These are phyloP conservation scores for Linderniella brevidens DNA, from an alignment of 257 asterid genomes.

Conservation along the genomic window DNA sequence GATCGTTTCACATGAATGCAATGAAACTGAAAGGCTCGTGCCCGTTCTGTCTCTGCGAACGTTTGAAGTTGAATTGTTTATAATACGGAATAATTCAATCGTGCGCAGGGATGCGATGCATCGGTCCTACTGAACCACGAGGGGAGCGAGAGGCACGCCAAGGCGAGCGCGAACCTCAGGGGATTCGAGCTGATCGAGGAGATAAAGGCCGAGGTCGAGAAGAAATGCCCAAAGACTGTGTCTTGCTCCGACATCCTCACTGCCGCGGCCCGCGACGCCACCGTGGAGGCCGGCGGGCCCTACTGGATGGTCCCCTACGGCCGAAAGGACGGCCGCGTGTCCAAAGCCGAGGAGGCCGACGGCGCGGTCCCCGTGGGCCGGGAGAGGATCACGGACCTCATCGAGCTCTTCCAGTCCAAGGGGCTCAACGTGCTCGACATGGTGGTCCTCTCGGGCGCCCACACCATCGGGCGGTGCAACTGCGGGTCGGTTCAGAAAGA, in stretches of 20 bases:
- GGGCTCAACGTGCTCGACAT: slow-evolving; percentile 58
- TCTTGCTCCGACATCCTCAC: slow-evolving; percentile 30
- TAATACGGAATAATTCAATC: too few relatives aligned
- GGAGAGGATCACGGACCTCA: slow-evolving; percentile 42
- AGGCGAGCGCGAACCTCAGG: slow-evolving; percentile 14
- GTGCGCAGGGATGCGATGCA: slow-evolving; percentile 27
- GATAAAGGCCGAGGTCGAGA: slow-evolving; percentile 20
- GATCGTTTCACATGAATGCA: too few relatives aligned
- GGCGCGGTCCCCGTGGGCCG: slow-evolving; percentile 38
- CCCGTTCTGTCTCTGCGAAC: too few relatives aligned
- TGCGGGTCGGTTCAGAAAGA: slow-evolving; percentile 16
- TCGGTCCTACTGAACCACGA: slow-evolving; percentile 19
- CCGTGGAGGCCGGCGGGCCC: background rate
- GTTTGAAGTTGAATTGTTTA: too few relatives aligned
- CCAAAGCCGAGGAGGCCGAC: slow-evolving; percentile 35
- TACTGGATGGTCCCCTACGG: slow-evolving; percentile 1
- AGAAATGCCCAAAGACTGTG: slow-evolving; percentile 22
- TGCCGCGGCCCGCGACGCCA: slow-evolving; percentile 27
- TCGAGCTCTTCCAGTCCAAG: slow-evolving; percentile 36
- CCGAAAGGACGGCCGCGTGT: background rate
- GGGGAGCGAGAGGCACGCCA: slow-evolving; percentile 13
- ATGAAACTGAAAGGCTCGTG: too few relatives aligned
- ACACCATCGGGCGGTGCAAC: slow-evolving; percentile 30
- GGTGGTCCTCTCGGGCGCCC: slow-evolving; percentile 64
- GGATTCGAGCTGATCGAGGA: slow-evolving; percentile 33